Base-by-base conservation (phyloP, 2,329 filamentous ascomycete genomes). In the Tolypocladium tundrense region DNA sequence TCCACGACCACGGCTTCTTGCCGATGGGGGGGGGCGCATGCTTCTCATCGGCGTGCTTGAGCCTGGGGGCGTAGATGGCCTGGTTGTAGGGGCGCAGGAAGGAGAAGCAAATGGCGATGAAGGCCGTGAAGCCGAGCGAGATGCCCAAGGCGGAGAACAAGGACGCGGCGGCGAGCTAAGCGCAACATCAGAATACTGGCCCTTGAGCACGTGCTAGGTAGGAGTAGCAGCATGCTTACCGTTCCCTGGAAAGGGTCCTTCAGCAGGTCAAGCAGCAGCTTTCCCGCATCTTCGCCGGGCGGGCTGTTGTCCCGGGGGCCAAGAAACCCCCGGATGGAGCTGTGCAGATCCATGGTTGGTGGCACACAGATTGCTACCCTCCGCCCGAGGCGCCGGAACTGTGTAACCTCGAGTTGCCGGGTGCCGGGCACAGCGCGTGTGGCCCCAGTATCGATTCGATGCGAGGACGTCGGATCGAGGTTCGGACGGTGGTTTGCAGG, bases 21-120 rank as follows among this genome's bases (percentile, higher is more conserved):
- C 88, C 90, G 66, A 97, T 81, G 1, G 88, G 85, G 14, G 94
- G 94, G 21, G 93, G 94, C 11, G 89, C 84, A 75, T 96, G 91
- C 72, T 88, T 91, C 64, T 91, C 86, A 71, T 97, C 93, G 69
- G 91, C 88, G 77, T 97, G 88, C 71, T 96, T 96, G 54, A 95
- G 79, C 70, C 95, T 93, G 45, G 94, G 94, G 4, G 94, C 92
- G 74, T 99, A 99, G 53, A 99, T 90, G 65, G 93, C 83, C 58
- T 87, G 88, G 72, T 97, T 93, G 73, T 92, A 91, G 6, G 94
- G 94, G 60, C 94, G 89, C 57, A 97, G 79, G 66, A 97, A 77
- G 61, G 91, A 96, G 79, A 97, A 99, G 63, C 86, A 75, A 59
- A 96, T 70, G 61, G 90, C 86, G 65, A 96, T 86, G 64, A 86